Base-by-base conservation (phyloP, 2,329 filamentous ascomycete genomes). In the Volutella citrinella region DNA sequence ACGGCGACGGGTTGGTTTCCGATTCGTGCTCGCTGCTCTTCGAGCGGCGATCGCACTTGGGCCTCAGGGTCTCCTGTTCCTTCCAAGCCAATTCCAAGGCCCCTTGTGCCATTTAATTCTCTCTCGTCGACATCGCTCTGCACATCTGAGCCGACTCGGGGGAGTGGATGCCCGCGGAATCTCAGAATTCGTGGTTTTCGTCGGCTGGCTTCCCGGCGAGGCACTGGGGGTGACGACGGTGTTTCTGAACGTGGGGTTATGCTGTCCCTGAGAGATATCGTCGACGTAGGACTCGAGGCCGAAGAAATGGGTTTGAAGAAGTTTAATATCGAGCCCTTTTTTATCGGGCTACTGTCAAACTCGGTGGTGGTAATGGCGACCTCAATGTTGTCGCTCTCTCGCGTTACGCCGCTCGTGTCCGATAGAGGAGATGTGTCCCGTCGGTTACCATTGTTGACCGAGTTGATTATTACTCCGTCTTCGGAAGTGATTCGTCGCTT, bases 261-360 rank as follows among this genome's bases (percentile, higher is more conserved):
- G n/a, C n/a, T n/a, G n/a, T n/a, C n/a, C n/a, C n/a, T n/a, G n/a
- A n/a, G n/a, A n/a, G n/a, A n/a, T n/a, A n/a, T n/a, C n/a, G n/a
- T n/a, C n/a, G n/a, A n/a, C n/a, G 27, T 27, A 3, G 42, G 19
- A 3, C 38, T 38, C 12, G 36, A 36, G 5, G 38, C 30, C 1
- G 36, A 36, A 13, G 46, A 32, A 11, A 59, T n/a, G 3, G 58
- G 64, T 22, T 61, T 62, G 45, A 69, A 69, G 38, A 68, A 69
- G 34, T 46, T 60, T 29, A 68, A 41, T 6, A 69, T 69, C 0
- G 64, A 66, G 0, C 54, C 51, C 31, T n/a, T 60, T 65, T 34
- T 50, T 47, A 3, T 32, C 5, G 1, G 8, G 5, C 3, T 14
- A 10, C 15, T 36, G n/a, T n/a, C n/a, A n/a, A n/a, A 32, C 6